Percentiles rank a stretch among this genome's conserved stretches.
Conservation (phyloP, 257 asterid species). For the Voacanga thouarsii region DNA sequence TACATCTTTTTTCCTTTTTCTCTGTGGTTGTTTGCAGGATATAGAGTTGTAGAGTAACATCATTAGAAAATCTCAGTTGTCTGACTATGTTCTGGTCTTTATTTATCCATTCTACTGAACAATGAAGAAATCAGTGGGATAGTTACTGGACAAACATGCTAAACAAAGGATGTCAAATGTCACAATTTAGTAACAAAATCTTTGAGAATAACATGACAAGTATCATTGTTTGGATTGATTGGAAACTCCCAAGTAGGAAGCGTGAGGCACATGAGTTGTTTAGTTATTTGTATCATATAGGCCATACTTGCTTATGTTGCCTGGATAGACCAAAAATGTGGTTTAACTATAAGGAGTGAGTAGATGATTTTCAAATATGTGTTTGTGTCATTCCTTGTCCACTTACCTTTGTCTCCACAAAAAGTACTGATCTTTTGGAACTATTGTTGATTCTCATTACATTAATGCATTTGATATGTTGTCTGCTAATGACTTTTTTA, state of each 20-base stretch:
- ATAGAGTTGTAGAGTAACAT: neutral
- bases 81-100: neutral
- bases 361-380: neutral
- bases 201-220: neutral
- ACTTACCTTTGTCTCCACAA: neutral
- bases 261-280: neutral
- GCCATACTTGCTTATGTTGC: too few species aligned
- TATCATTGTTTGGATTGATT: neutral
- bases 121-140: neutral
- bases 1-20: neutral
- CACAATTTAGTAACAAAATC: neutral
- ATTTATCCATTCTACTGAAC: neutral
- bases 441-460: neutral
- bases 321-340: neutral
- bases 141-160: neutral
- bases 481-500: slow-evolving; percentile 25
- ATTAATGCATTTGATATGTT: slow-evolving; percentile 2
- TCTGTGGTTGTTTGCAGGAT: neutral
- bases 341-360: neutral
- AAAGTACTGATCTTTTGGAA: neutral
- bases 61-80: neutral
- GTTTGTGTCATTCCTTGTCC: neutral
- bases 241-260: neutral
- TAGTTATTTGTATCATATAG: neutral
- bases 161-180: neutral